Evolutionary conservation across 169 alveolate genomes (phyloP).

Genomic region (Theileria annulata): DNA sequence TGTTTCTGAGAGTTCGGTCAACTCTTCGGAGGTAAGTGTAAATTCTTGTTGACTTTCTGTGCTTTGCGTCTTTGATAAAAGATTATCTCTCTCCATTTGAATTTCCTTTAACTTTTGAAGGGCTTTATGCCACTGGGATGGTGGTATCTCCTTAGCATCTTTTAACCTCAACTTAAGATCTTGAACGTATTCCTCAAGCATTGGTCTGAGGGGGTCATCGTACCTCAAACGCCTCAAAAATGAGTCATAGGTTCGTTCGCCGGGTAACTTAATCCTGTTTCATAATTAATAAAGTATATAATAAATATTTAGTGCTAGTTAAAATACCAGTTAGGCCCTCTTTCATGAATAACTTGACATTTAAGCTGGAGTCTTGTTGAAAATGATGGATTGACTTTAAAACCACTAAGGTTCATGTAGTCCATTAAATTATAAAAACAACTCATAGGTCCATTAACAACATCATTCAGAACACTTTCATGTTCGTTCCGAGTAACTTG

Average conservation of each 20-base stretch:
- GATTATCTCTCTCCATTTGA: conserved; percentile 31
- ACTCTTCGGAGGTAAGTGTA: not conserved
- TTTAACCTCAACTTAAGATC: conserved; percentile 50
- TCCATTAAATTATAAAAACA: conserved; percentile 59
- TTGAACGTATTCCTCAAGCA: conserved; percentile 38
- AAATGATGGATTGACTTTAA: conserved; percentile 52
- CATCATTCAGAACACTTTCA: conserved; percentile 2
- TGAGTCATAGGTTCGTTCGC: conserved; percentile 52
- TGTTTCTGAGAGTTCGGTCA: not conserved
- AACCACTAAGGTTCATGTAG: conserved; percentile 33
- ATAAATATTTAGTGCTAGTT: not conserved
- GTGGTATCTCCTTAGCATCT: conserved; percentile 49
- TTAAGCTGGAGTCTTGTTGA: conserved; percentile 44
- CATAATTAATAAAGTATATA: not conserved
- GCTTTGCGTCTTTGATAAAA: not conserved
- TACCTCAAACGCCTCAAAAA: conserved; percentile 53
- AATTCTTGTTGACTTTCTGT: not conserved
- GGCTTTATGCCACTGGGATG: conserved; percentile 32
- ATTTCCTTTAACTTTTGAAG: conserved; percentile 29
- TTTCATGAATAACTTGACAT: conserved; percentile 50
- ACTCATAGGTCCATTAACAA: conserved; percentile 44
- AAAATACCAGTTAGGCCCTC: conserved; percentile 65
- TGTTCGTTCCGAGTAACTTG: not conserved
- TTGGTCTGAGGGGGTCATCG: conserved; percentile 57
- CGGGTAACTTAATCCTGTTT: conserved; percentile 40